phyloP scores from a whole-genome alignment of 345 rosid species.

The Euphorbia lathyris region DNA sequence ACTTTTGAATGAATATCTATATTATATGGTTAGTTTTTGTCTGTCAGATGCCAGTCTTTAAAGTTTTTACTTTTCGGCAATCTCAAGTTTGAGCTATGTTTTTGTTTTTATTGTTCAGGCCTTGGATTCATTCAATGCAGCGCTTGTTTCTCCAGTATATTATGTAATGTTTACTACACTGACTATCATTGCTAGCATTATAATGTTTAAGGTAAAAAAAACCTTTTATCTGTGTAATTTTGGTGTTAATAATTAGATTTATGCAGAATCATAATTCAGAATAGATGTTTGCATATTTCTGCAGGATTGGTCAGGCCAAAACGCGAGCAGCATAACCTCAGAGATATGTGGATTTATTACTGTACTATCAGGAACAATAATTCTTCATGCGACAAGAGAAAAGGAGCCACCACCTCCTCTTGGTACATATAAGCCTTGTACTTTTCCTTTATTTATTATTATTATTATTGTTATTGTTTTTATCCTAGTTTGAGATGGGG shows the following conservation, averaged over 20 bases:
- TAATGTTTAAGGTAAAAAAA: constrained; percentile 76
- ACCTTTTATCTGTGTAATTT: not conserved
- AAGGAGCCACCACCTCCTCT: constrained; percentile 55
- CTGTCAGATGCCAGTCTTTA: not conserved
- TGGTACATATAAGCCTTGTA: constrained; percentile 38
- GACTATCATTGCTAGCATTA: constrained; percentile 73
- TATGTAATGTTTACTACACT: constrained; percentile 93
- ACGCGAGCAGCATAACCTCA: constrained; percentile 66
- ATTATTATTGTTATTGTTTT: not conserved
- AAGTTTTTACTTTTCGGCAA: not conserved
- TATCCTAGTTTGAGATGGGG: not conserved
- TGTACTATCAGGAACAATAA: constrained; percentile 75
- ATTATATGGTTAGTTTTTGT: not conserved
- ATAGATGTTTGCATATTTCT: constrained; percentile 8
- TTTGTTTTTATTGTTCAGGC: constrained; percentile 45
- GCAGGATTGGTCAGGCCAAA: constrained; percentile 93
- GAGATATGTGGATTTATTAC: constrained; percentile 92
- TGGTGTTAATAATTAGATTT: not conserved
- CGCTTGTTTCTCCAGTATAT: constrained; percentile 85
- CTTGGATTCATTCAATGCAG: constrained; percentile 77
- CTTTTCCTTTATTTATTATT: not conserved
- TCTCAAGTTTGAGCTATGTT: not conserved
- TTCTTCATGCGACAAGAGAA: constrained; percentile 82
- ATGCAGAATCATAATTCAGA: constrained; percentile 1
- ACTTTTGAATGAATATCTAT: not conserved